Percentiles rank a stretch among this genome's conserved stretches.
Evolutionary conservation across 306 rosid species (phyloP).

Genomic region (Prunus padus): DNA sequence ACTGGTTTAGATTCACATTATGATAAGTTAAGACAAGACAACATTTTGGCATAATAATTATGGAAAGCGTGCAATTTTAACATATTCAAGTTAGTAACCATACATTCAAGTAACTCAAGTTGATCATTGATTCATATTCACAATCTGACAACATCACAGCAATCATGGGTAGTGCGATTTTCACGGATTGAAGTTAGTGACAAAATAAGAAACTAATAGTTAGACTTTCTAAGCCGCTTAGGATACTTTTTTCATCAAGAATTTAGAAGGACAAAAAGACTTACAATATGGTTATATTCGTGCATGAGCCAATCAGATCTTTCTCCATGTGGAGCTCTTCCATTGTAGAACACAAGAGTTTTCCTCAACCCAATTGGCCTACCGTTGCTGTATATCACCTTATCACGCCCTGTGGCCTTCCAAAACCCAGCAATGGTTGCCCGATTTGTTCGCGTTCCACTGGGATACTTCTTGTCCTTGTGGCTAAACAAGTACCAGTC

Average conservation of each 20-base stretch:
- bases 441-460: background rate
- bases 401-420: background rate
- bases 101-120: too few relatives aligned
- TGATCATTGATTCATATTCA: too few relatives aligned
- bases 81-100: too few relatives aligned
- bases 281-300: background rate
- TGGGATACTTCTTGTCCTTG: background rate
- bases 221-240: too few relatives aligned
- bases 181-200: too few relatives aligned
- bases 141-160: too few relatives aligned
- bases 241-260: background rate
- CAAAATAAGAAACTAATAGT: too few relatives aligned
- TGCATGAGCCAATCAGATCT: background rate
- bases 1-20: too few relatives aligned
- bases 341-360: constrained; percentile 1
- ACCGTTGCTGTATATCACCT: background rate
- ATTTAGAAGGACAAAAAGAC: background rate
- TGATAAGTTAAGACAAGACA: too few relatives aligned
- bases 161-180: too few relatives aligned
- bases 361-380: background rate
- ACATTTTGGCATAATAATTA: too few relatives aligned
- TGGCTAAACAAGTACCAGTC: background rate
- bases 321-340: background rate
- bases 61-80: too few relatives aligned
- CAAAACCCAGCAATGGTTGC: background rate